Evolutionary conservation across 805 yeast genomes (phyloP), one percentile per base, ranked within the genome.

Genomic region (Debaryomyces maramus): DNA sequence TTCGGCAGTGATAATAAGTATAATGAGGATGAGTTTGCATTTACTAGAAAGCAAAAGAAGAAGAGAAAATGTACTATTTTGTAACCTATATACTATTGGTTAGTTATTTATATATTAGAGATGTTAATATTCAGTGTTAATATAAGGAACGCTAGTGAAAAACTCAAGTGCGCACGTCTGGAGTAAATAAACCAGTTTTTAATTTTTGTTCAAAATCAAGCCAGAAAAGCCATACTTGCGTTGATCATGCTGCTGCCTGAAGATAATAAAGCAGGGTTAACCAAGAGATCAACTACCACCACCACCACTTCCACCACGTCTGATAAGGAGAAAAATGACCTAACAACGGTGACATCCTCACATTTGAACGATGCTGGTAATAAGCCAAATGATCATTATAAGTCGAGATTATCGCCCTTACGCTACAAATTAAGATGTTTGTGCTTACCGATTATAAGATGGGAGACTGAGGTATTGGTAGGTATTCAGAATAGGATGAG

Each of bases 321-420:
- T n/a, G 13, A 5, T 24, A 7, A 6, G 13, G 13, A 13, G 6
- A 15, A 24, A 24, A 24, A 24, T 24, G 28, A 24, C 11, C 13
- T 24, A 24, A 24, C 4, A n/a, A 22, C 29, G 6, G 11, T 33
- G 13, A 32, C 36, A 11, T 30, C 38, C 6, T 28, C 32, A n/a
- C 33, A 34, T 20, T 35, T 35, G 15, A 34, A 41, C 9, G 96
- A 88, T 57, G 90, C 95, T 0, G 97, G 97, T 0, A 81, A 84
- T 46, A 77, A 76, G 50, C 74, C 85, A 2, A 70, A 70, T 28
- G 78, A 78, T 38, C 91, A 81, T 53, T 91, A 90, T 65, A 70
- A 72, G 51, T 49, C 70, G 5, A 66, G 73, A 24, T 71, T 90
- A 63, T 67, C 83, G 3, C 73, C 80, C 0, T 34, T 73, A 43